Conservation (phyloP, 495 filamentous ascomycete species). For the Cercophora sp. region DNA sequence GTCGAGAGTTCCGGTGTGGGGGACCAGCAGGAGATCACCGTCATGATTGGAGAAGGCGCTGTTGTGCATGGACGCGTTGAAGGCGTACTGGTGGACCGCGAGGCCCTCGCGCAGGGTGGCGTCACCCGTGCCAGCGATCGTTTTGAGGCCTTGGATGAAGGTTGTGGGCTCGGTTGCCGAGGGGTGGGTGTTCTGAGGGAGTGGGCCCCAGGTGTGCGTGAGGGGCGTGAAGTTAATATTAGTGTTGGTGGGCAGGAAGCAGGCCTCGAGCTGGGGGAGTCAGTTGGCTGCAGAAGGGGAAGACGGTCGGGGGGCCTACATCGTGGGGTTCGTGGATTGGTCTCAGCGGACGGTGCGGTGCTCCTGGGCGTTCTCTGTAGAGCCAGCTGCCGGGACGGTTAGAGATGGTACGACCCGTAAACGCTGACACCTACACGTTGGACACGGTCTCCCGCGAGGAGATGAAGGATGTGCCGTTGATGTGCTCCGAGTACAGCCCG, state of each 20-base stretch:
- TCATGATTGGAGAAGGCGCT: slow-evolving; percentile 69
- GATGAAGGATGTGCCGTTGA: slow-evolving; percentile 80
- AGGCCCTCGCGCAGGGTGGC: slow-evolving; percentile 63
- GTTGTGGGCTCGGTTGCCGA: slow-evolving; percentile 26
- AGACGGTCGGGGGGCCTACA: neutral
- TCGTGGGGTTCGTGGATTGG: slow-evolving; percentile 1
- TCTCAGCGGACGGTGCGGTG: slow-evolving; percentile 49
- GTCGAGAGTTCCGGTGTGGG: slow-evolving; percentile 62
- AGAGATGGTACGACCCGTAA: neutral
- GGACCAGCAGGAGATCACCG: slow-evolving; percentile 67
- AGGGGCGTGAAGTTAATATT: slow-evolving; percentile 61
- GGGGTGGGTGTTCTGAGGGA: slow-evolving; percentile 35
- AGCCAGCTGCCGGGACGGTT: slow-evolving; percentile 55
- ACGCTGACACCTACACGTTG: slow-evolving; percentile 16
- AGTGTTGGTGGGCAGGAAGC: slow-evolving; percentile 45
- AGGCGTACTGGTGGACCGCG: slow-evolving; percentile 65
- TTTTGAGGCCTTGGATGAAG: slow-evolving; percentile 63
- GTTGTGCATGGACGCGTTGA: slow-evolving; percentile 61
- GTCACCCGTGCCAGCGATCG: slow-evolving; percentile 66
- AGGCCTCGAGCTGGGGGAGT: slow-evolving; percentile 26
- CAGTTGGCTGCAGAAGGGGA: too few relatives aligned
- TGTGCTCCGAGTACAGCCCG: slow-evolving; percentile 71
- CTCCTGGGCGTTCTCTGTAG: slow-evolving; percentile 67
- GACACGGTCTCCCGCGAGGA: slow-evolving; percentile 61
- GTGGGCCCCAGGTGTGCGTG: slow-evolving; percentile 71